Evolutionary conservation across 345 rosid genomes (phyloP), one percentile per base, ranked within the genome.

Genomic region (Brassica nigra): DNA sequence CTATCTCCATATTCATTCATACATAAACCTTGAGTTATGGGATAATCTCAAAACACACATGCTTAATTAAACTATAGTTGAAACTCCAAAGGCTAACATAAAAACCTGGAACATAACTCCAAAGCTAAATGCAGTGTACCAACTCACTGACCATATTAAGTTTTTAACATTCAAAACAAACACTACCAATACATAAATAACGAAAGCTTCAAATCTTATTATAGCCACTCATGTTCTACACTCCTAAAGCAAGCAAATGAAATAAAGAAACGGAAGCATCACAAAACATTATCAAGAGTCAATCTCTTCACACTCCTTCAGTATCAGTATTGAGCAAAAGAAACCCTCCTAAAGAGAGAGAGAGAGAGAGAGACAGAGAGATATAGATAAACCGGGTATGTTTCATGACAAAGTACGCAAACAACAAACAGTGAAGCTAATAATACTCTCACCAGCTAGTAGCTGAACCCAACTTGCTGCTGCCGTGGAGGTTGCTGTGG

Each of bases 381-480:
- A 33, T 3, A 74, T 9, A 73, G 68, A 67, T n/a, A 67, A 58
- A 73, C 62, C 55, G 16, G 49, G 61, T 61, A 30, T 30, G 0
- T 9, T 47, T 62, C 70, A 39, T 29, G 63, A 74, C 75, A 62
- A 36, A 68, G 75, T n/a, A 79, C 10, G 47, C 73, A 74, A 59
- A 74, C 71, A 74, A 68, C 70, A 73, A 62, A 62, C 66, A 31
- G n/a, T 20, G 54, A 12, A 66, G 71, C 58, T 47, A 79, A 73
- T 33, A 31, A 59, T 31, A 68, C 68, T 59, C 74, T 61, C 66
- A 10, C 16, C 54, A 52, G 28, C 61, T 62, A 82, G 71, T 82
- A 90, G 84, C 90, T 88, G 59, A 86, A 91, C 74, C 97, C 93
- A 20, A 82, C 83, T 85, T 86, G 97, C 79, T 86, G 91, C 77